phyloP scores from a whole-genome alignment of 2,329 filamentous ascomycete species.

The Pleoardoris graminearum region DNA sequence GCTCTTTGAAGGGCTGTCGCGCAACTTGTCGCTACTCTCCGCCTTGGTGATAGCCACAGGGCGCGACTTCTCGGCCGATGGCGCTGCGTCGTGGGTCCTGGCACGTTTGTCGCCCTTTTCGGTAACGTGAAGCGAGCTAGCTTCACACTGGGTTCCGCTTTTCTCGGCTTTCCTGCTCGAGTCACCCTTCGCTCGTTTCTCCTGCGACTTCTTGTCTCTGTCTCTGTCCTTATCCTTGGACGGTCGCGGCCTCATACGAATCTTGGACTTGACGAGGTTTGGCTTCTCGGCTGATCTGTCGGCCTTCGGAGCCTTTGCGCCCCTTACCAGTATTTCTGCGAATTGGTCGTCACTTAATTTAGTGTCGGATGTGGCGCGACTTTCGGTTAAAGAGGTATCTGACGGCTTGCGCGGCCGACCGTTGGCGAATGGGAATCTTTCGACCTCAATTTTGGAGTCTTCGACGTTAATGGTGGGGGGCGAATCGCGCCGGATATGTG shows the following conservation, averaged over 20 bases:
- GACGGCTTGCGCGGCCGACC: slow-evolving; percentile 28
- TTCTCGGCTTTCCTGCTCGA: slow-evolving; percentile 15
- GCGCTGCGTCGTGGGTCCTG: slow-evolving; percentile 12
- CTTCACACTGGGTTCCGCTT: slow-evolving; percentile 11
- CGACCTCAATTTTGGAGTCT: background rate
- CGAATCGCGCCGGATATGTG: slow-evolving; percentile 4
- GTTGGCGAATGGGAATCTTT: slow-evolving; percentile 13
- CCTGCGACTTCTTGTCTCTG: slow-evolving; percentile 30
- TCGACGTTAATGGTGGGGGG: slow-evolving; percentile 20
- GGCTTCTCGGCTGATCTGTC: slow-evolving; percentile 18
- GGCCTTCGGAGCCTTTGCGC: slow-evolving; percentile 22
- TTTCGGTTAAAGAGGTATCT: slow-evolving; percentile 27
- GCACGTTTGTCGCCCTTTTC: slow-evolving; percentile 13
- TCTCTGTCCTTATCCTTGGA: slow-evolving; percentile 9
- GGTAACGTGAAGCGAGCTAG: slow-evolving; percentile 11
- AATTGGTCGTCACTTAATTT: slow-evolving; percentile 37
- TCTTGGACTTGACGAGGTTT: slow-evolving; percentile 41
- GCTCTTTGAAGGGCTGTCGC: slow-evolving; percentile 25
- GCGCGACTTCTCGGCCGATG: slow-evolving; percentile 2
- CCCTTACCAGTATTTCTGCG: slow-evolving; percentile 29
- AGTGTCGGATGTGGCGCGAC: slow-evolving; percentile 21
- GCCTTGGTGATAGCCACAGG: slow-evolving; percentile 27
- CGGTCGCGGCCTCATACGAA: slow-evolving; percentile 40
- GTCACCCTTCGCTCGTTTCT: slow-evolving; percentile 19
- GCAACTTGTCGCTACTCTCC: slow-evolving; percentile 33